Percentiles rank a stretch among this genome's conserved stretches.
These are phyloP conservation scores for Hsuehochloa calcarea DNA, from an alignment of 176 grass and related monocot genomes.

Conservation along the genomic window DNA sequence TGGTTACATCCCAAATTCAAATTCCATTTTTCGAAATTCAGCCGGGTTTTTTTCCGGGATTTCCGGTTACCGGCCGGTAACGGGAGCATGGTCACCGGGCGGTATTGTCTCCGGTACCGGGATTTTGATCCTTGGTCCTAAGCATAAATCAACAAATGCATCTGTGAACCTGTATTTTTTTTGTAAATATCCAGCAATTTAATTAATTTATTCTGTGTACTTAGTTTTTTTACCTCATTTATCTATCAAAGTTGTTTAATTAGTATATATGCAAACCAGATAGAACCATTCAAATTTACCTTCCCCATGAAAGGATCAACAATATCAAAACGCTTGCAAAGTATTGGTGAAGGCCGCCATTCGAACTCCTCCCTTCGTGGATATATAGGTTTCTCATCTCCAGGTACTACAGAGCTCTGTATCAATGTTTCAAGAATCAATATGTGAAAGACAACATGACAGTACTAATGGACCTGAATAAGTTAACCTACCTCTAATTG, in stretches of 20 bases:
- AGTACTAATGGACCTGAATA: constrained; percentile 4
- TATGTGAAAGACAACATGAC: constrained; percentile 1
- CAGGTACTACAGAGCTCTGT: constrained; percentile 37
- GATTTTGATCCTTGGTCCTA: no score
- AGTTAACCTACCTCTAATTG: constrained; percentile 52
- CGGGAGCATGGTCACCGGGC: no score
- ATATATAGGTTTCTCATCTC: constrained; percentile 55
- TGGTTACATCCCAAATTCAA: no score
- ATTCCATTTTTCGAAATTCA: no score
- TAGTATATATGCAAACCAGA: constrained; percentile 6
- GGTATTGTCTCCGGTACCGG: no score
- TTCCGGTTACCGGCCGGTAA: no score
- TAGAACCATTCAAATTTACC: constrained; percentile 40
- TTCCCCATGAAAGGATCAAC: constrained; percentile 96
- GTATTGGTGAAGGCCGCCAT: constrained; percentile 77
- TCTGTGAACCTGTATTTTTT: background rate
- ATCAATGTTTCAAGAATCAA: constrained; percentile 40
- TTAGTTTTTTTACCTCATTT: constrained; percentile 6
- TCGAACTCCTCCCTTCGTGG: constrained; percentile 75
- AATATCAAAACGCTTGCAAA: constrained; percentile 97
- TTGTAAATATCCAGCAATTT: background rate
- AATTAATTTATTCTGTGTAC: background rate
- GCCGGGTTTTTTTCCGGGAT: no score
- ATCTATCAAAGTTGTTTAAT: background rate
- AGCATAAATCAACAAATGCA: constrained; percentile 5